Base-by-base conservation (phyloP, 305 asterid species). In the Salvia sclarea region DNA sequence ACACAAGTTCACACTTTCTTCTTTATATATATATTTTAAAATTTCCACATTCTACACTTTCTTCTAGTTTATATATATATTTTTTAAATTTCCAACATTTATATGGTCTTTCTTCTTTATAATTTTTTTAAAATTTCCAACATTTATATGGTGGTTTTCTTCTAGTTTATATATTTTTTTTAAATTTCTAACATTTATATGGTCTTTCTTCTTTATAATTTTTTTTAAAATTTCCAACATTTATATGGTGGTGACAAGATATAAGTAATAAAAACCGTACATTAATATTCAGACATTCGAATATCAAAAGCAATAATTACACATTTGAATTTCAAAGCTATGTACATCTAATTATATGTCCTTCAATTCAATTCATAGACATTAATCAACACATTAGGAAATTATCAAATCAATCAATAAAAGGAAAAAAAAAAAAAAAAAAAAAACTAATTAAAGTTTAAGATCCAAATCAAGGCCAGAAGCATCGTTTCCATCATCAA, bases 391-490 rank as follows among this genome's bases (percentile, higher is more conserved):
- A 38, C 1, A 8, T 13, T 37, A 37, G 10, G 12, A 37, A 44
- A 44, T 13, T n/a, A n/a, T n/a, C 18, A 13, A n/a, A 44, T 13
- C 21, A 13, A 37, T 4, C n/a, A n/a, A 25, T 25, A 2, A 11
- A 41, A 43, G 9, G 2, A 44, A 45, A 6, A 16, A 45, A 16
- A 18, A 7, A 45, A 1, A 9, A 11, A 5, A 16, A 14, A 16
- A 45, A 5, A 11, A 17, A 16, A 16, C 53, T 47, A 47, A 47
- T 74, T 66, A 87, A 72, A 85, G 86, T 82, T 75, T 87, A 5
- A 87, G 82, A 74, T 75, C 74, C 79, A 87, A 75, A 83, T 87
- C 88, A 49, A 85, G 80, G 14, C 80, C 83, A 0, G 83, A 53
- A 37, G 67, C 81, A 33, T 61, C 81, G 12, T 47, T 47, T 11